These are phyloP conservation scores for Coniochaeta sp. DNA, from an alignment of 2,329 filamentous ascomycete species.

Conservation along the genomic window DNA sequence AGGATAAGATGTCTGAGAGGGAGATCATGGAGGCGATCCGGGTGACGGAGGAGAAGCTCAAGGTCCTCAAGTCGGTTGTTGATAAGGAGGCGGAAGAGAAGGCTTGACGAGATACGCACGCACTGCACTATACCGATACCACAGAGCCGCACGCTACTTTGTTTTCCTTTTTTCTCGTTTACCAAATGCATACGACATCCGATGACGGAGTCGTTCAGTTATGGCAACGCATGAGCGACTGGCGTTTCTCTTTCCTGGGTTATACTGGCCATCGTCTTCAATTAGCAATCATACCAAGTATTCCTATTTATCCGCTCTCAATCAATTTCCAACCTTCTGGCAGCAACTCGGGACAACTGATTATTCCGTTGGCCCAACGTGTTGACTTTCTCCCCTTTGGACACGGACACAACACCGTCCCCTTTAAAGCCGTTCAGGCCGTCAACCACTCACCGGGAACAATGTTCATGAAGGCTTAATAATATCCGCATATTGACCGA, in stretches of 20 bases:
- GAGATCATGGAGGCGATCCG: slow-evolving; percentile 75
- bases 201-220: neutral
- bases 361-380: neutral
- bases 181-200: neutral
- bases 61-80: slow-evolving; percentile 67
- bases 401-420: neutral
- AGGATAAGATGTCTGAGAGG: slow-evolving; percentile 59
- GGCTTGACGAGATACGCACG: neutral
- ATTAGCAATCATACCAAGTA: neutral
- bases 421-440: neutral
- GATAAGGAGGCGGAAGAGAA: slow-evolving; percentile 32
- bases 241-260: neutral
- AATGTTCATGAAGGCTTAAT: neutral
- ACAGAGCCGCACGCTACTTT: neutral
- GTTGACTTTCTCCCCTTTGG: neutral
- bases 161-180: neutral
- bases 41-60: slow-evolving; percentile 79
- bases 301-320: too few species aligned
- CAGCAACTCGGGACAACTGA: too few species aligned
- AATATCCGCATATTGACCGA: neutral
- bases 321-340: too few species aligned
- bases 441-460: neutral
- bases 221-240: neutral
- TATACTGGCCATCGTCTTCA: neutral
- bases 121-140: neutral